Evolutionary conservation across 768 basidiomycete genomes (phyloP).

Genomic region (Mycena metata): DNA sequence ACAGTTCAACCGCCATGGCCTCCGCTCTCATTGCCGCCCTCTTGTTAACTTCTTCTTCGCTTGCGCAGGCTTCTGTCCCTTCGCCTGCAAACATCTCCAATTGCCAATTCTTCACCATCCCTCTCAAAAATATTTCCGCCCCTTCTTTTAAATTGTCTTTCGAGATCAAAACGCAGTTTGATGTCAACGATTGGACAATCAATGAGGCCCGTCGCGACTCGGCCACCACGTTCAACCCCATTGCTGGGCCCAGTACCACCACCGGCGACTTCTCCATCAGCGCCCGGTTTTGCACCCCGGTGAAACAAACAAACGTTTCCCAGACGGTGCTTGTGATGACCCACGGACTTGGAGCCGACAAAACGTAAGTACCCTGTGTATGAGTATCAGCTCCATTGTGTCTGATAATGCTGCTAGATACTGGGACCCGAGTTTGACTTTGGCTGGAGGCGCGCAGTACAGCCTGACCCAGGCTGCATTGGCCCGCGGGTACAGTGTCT

Average conservation of each 20-base stretch:
- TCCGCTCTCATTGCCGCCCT: too few species aligned
- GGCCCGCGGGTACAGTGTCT: slow-evolving; percentile 22
- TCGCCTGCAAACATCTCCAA: background rate
- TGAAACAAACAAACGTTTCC: background rate
- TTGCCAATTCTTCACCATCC: slow-evolving; percentile 23
- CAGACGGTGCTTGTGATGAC: slow-evolving; percentile 29
- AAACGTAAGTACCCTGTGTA: slow-evolving; percentile 5
- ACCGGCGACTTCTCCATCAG: slow-evolving; percentile 27
- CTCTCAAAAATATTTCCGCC: slow-evolving; percentile 24
- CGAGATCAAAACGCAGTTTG: slow-evolving; percentile 27
- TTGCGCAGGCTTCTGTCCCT: too few species aligned
- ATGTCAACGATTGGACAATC: slow-evolving; percentile 28
- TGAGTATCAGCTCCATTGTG: too few species aligned
- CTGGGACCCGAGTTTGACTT: slow-evolving; percentile 31
- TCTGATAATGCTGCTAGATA: slow-evolving; percentile 3
- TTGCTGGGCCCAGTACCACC: slow-evolving; percentile 8
- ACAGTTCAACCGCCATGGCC: too few species aligned
- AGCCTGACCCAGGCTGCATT: slow-evolving; percentile 27
- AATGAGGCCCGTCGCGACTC: slow-evolving; percentile 32
- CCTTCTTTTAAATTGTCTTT: slow-evolving; percentile 24
- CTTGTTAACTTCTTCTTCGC: too few species aligned
- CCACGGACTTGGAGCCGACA: slow-evolving; percentile 32
- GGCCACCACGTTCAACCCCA: slow-evolving; percentile 28
- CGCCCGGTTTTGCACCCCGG: slow-evolving; percentile 28
- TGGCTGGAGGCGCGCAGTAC: slow-evolving; percentile 20